A percentile compares a stretch with the other conserved stretches of the same genome.
phyloP scores from a whole-genome alignment of 2,329 filamentous ascomycete species.

The Phialophora tarda region DNA sequence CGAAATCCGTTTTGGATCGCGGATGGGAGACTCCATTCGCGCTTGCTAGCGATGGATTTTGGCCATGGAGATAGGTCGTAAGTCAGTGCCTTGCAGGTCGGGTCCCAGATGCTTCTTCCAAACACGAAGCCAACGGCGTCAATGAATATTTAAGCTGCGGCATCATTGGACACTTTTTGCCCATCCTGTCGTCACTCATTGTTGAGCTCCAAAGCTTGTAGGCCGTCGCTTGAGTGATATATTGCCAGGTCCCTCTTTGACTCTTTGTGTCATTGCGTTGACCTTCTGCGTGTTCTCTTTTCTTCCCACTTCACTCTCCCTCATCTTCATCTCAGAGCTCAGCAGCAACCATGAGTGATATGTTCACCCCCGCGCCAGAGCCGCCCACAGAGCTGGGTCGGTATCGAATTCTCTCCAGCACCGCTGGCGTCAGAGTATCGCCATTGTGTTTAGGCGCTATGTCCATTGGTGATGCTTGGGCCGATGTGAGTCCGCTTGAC shows the following conservation, averaged over 20 bases:
- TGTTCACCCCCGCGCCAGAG: constrained; percentile 52
- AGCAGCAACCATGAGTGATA: constrained; percentile 3
- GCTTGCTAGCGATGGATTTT: background rate
- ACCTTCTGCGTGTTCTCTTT: background rate
- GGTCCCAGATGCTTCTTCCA: too few species aligned
- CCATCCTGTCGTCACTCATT: background rate
- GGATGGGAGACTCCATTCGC: background rate
- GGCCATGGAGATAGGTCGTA: background rate
- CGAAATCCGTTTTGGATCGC: background rate
- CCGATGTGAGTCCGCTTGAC: constrained; percentile 38
- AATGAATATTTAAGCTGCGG: background rate
- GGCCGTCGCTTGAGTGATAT: background rate
- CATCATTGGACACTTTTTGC: background rate
- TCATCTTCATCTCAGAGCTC: background rate
- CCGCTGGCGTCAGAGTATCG: constrained; percentile 69
- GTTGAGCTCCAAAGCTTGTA: background rate
- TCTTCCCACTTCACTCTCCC: background rate
- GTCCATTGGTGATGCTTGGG: constrained; percentile 48
- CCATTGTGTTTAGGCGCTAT: constrained; percentile 58
- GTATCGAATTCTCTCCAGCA: constrained; percentile 70
- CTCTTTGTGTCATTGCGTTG: background rate
- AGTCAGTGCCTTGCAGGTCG: background rate
- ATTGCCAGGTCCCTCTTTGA: background rate
- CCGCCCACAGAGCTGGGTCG: constrained; percentile 67
- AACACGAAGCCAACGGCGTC: background rate